phyloP scores from a whole-genome alignment of 2,329 filamentous ascomycete genomes.

The Ophiostoma himal-ulmi region DNA sequence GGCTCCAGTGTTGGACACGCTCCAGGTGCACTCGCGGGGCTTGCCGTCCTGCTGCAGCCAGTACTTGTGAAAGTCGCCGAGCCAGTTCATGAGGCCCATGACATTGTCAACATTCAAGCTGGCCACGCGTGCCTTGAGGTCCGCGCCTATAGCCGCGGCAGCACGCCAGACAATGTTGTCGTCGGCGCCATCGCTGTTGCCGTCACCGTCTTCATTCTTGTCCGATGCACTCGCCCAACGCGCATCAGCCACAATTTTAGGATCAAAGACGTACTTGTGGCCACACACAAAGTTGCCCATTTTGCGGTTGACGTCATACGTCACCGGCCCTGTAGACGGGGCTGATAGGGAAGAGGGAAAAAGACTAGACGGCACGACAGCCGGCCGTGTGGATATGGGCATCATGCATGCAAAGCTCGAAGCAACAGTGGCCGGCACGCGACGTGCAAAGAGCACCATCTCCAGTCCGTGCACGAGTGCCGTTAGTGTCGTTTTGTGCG shows the following conservation, averaged over 20 bases:
- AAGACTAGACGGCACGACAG: slow-evolving; percentile 26
- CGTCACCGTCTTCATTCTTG: slow-evolving; percentile 18
- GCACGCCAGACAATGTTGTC: slow-evolving; percentile 38
- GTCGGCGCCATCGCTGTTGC: slow-evolving; percentile 12
- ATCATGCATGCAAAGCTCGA: slow-evolving; percentile 37
- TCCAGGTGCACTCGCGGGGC: slow-evolving; percentile 42
- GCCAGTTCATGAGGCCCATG: slow-evolving; percentile 38
- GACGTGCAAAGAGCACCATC: slow-evolving; percentile 38
- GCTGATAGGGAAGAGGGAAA: slow-evolving; percentile 11
- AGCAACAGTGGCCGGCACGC: slow-evolving; percentile 34
- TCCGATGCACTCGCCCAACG: slow-evolving; percentile 20
- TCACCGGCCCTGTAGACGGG: slow-evolving; percentile 27
- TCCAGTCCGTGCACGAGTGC: slow-evolving; percentile 44
- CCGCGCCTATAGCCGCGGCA: slow-evolving; percentile 35
- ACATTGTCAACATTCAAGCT: slow-evolving; percentile 41
- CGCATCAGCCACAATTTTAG: slow-evolving; percentile 28
- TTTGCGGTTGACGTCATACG: slow-evolving; percentile 30
- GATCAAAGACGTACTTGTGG: slow-evolving; percentile 32
- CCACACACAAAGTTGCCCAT: slow-evolving; percentile 40
- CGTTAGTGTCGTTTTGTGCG: slow-evolving; percentile 43
- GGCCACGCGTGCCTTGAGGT: slow-evolving; percentile 33
- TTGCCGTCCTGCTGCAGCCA: slow-evolving; percentile 40
- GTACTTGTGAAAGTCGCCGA: slow-evolving; percentile 41
- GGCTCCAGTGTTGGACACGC: slow-evolving; percentile 49
- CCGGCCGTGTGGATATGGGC: slow-evolving; percentile 42